Conservation (phyloP, 208 protist genomes). For the Balamuthia mandrillaris region DNA sequence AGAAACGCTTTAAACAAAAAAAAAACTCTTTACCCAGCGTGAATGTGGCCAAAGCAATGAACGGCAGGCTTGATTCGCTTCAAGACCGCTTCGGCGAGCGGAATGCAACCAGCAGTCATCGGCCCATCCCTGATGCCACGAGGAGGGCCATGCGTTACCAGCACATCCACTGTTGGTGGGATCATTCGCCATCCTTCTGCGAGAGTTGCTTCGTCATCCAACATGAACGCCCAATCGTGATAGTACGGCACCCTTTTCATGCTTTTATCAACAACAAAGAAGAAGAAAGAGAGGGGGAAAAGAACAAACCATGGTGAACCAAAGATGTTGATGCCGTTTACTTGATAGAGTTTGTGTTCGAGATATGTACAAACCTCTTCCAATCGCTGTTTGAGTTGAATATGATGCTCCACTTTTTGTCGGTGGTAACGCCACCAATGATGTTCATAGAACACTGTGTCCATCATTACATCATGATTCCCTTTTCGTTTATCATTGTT, state of each 20-base stretch:
- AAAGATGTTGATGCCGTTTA: neutral
- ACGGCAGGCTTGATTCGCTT: conserved; percentile 17
- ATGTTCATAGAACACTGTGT: conserved; percentile 30
- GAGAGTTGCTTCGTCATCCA: neutral
- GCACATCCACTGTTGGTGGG: neutral
- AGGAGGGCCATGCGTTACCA: conserved; percentile 28
- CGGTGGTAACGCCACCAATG: conserved; percentile 31
- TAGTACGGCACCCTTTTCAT: conserved; percentile 29
- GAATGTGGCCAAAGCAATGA: conserved; percentile 30
- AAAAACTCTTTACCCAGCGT: neutral
- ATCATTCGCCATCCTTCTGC: neutral
- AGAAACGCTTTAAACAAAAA: neutral
- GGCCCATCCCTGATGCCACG: neutral
- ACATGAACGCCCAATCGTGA: conserved; percentile 39
- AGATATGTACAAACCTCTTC: neutral
- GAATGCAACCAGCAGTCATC: neutral
- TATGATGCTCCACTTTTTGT: neutral
- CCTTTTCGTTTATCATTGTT: neutral
- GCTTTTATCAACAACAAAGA: neutral
- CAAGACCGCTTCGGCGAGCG: neutral
- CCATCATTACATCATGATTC: conserved; percentile 18
- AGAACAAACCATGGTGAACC: conserved; percentile 15
- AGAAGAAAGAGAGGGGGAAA: neutral
- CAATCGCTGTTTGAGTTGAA: neutral
- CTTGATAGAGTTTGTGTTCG: neutral